Base-by-base conservation (phyloP, 345 rosid genomes). In the Hypericum androsaemum region DNA sequence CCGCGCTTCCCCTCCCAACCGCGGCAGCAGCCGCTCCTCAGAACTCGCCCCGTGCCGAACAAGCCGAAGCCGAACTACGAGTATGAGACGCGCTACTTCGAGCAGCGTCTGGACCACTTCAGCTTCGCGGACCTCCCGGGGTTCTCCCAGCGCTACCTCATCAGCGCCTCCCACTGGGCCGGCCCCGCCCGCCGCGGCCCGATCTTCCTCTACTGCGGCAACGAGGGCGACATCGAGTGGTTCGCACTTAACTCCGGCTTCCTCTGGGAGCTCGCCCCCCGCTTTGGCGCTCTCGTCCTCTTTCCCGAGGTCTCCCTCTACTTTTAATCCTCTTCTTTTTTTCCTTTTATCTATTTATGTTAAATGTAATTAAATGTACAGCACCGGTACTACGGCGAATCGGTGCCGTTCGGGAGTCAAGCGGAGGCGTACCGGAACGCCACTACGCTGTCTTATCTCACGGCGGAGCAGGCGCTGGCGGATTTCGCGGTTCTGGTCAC, bases 401-500 rank as follows among this genome's bases (percentile, higher is more conserved):
- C 95, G 1, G 62, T 71, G 81, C 95, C 95, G 6, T 80, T 59
- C 54, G 86, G 90, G 52, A 79, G 81, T 57, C 52, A 43, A n/a
- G 84, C 79, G 9, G 78, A 66, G 53, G 86, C 95, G n/a, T 83
- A 83, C 47, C 73, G 66, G 77, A 79, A 86, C 62, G 88, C 80
- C 7, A 59, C 81, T 41, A 79, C 95, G 0, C 59, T 86, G 49
- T 68, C 95, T 1, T 65, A 75, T 69, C 74, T 90, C 48, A 86
- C 96, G 0, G 74, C 96, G 0, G 98, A 84, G 81, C 98, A 86
- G 77, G 98, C 96, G 35, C 78, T 90, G 37, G 95, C 95, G 5
- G 96, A 90, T 77, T 90, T 82, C 40, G 86, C 95, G 0, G 78
- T 87, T 42, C 60, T 90, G 54, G 58, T 80, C 32, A 80, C 81